These are phyloP conservation scores for Suillus sp. DNA, from an alignment of 768 basidiomycete genomes.

Conservation along the genomic window DNA sequence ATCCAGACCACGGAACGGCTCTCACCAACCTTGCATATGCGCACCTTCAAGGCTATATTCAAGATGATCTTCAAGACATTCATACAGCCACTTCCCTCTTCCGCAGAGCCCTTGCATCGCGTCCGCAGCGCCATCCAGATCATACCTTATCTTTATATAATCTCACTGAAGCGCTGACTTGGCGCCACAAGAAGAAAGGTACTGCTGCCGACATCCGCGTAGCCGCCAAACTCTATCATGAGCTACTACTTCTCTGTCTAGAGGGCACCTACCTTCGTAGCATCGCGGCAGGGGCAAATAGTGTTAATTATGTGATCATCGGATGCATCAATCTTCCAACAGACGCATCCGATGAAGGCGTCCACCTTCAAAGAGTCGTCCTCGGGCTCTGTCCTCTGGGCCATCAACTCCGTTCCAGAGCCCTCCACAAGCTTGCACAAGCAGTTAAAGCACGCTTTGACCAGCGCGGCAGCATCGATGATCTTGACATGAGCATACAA, in stretches of 20 bases:
- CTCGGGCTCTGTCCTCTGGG: not conserved
- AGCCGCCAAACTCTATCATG: not conserved
- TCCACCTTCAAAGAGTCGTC: not conserved
- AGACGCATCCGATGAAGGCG: not conserved
- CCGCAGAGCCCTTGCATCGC: not conserved
- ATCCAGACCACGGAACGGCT: not conserved
- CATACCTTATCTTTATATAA: not conserved
- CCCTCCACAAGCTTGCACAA: not conserved
- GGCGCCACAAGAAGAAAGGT: not conserved
- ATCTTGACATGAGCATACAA: not conserved
- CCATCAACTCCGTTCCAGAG: not conserved
- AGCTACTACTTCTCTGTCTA: not conserved
- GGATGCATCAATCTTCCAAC: not conserved
- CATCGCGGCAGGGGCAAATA: not conserved
- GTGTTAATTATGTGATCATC: not conserved
- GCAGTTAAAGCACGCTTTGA: too few relatives aligned
- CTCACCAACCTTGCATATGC: not conserved
- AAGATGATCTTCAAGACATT: not conserved
- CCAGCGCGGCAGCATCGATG: not conserved
- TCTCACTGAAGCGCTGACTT: not conserved
- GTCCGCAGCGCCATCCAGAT: not conserved
- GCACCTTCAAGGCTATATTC: not conserved
- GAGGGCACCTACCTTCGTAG: not conserved
- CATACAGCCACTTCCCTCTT: not conserved
- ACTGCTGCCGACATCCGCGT: not conserved